These are phyloP conservation scores for Osmanthus fragrans DNA, from an alignment of 257 asterid species.

Conservation along the genomic window DNA sequence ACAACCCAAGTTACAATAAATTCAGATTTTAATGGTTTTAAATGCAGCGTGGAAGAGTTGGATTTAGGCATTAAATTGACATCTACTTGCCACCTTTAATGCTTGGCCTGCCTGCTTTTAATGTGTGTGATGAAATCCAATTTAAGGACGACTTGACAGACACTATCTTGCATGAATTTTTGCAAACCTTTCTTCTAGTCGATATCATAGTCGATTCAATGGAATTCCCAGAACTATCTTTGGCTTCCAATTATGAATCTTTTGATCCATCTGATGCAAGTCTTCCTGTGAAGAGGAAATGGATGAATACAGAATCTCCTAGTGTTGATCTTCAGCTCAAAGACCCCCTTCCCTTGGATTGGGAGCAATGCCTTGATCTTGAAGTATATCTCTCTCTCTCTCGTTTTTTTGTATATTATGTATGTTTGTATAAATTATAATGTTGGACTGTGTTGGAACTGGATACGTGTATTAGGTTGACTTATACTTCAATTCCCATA, in stretches of 20 bases:
- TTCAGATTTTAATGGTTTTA: constrained; percentile 33
- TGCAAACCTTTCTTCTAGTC: constrained; percentile 7
- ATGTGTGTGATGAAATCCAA: constrained; percentile 32
- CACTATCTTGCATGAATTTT: constrained; percentile 35
- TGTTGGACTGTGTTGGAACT: background rate
- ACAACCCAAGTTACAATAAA: constrained; percentile 32
- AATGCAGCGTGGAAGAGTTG: constrained; percentile 45
- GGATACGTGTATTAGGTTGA: no score
- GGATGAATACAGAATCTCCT: constrained; percentile 24
- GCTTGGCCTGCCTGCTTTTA: constrained; percentile 51
- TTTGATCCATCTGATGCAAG: constrained; percentile 20
- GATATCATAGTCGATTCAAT: constrained; percentile 13
- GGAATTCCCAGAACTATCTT: constrained; percentile 53
- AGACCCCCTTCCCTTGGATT: constrained; percentile 59
- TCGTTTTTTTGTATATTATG: background rate
- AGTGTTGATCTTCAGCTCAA: constrained; percentile 52
- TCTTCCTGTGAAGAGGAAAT: constrained; percentile 48
- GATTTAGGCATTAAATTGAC: constrained; percentile 58
- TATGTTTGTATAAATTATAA: background rate
- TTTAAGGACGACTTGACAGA: constrained; percentile 17
- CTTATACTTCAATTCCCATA: no score
- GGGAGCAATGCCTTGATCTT: constrained; percentile 76
- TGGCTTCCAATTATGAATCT: constrained; percentile 27
- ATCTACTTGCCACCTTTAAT: constrained; percentile 58
- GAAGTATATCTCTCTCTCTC: constrained; percentile 31